These are phyloP conservation scores for Aspergillus nomiae DNA, from an alignment of 2,329 filamentous ascomycete species.

Conservation along the genomic window DNA sequence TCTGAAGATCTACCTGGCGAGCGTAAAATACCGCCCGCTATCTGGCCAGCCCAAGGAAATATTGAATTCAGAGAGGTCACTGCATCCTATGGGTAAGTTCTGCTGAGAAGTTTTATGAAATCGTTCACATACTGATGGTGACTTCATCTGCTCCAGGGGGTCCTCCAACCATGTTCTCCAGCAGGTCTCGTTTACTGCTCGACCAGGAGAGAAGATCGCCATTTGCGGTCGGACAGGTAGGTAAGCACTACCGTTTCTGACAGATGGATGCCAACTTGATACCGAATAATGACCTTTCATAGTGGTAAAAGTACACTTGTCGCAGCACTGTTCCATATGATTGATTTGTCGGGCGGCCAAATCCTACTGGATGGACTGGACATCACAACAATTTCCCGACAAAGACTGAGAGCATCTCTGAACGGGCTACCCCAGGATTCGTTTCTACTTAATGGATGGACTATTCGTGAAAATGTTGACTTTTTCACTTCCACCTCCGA, in stretches of 20 bases:
- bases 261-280: no score
- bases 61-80: not conserved
- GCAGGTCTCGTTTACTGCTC: slow-evolving; percentile 25
- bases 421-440: not conserved
- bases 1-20: not conserved
- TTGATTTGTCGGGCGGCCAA: not conserved
- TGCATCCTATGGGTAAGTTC: not conserved
- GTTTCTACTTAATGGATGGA: not conserved
- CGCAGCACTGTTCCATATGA: slow-evolving; percentile 10
- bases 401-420: not conserved
- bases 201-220: slow-evolving; percentile 32
- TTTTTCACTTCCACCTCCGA: no score
- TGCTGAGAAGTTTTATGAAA: no score
- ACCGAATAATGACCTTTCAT: no score
- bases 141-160: no score
- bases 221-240: slow-evolving; percentile 29
- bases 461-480: not conserved
- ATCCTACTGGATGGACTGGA: not conserved
- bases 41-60: no score
- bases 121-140: no score
- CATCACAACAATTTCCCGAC: not conserved
- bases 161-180: slow-evolving; percentile 3
- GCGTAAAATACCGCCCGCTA: no score
- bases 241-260: no score
- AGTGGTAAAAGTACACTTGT: slow-evolving; percentile 26